Conservation (phyloP, 23 red algal species). For the Chondrus crispus region DNA sequence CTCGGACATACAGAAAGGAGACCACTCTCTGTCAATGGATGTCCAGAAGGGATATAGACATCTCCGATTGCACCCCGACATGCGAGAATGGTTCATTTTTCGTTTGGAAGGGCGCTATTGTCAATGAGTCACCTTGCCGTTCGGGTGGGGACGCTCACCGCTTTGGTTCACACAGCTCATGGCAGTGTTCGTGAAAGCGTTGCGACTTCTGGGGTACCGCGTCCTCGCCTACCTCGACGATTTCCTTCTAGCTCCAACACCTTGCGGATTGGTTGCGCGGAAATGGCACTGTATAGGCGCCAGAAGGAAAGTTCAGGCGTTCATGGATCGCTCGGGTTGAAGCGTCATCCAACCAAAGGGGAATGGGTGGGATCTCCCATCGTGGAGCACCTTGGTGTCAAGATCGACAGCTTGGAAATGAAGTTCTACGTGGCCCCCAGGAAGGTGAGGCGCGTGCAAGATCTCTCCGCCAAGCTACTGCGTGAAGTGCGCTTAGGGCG, state of each 20-base stretch:
- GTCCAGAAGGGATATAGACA: neutral
- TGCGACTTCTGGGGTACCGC: neutral
- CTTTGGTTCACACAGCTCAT: neutral
- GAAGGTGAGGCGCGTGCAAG: neutral
- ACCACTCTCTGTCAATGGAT: neutral
- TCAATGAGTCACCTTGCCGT: neutral
- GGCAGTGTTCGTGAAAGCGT: neutral
- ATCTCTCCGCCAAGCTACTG: neutral
- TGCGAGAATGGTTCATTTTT: slow-evolving; percentile 13
- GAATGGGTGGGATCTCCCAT: neutral
- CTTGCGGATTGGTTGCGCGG: neutral
- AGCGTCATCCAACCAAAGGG: neutral
- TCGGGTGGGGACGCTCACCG: neutral
- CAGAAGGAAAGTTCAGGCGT: neutral
- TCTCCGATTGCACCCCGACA: neutral
- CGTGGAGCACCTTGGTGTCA: neutral
- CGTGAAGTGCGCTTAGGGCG: neutral
- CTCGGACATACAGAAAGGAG: neutral
- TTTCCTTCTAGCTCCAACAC: neutral
- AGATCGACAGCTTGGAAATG: neutral
- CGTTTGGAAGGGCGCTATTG: neutral
- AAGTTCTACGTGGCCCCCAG: neutral
- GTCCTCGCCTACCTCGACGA: slow-evolving; percentile 6
- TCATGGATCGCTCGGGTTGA: neutral
- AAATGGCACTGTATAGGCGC: neutral